Percentiles rank a stretch among this genome's conserved stretches.
These are phyloP conservation scores for Gaultheria prostrata DNA, from an alignment of 148 eudicot species.

Conservation along the genomic window DNA sequence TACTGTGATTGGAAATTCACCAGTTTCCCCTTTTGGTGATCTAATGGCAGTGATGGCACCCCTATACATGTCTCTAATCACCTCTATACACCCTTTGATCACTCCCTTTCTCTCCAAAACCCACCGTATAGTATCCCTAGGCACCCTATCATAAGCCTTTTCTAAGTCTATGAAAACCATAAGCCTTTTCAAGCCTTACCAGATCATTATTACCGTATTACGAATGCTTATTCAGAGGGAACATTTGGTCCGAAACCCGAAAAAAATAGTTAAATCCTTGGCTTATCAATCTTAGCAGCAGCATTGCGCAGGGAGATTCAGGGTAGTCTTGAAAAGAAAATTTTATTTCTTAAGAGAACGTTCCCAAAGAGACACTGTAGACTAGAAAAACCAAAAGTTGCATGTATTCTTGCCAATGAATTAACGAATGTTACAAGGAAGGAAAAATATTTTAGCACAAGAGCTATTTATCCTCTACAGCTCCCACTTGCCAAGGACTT, in stretches of 20 bases:
- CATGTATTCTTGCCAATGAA: neutral
- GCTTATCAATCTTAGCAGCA: slow-evolving; percentile 4
- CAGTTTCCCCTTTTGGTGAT: too few species aligned
- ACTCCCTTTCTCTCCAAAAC: too few species aligned
- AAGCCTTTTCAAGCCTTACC: neutral
- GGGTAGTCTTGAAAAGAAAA: neutral
- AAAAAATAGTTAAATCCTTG: neutral
- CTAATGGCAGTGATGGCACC: too few species aligned
- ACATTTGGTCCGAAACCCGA: neutral
- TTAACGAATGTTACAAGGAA: neutral
- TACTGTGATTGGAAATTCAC: too few species aligned
- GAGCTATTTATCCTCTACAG: neutral
- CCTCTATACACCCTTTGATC: too few species aligned
- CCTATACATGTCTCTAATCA: too few species aligned
- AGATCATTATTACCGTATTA: neutral
- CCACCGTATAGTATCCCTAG: too few species aligned
- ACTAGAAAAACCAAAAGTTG: neutral
- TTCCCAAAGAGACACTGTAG: neutral
- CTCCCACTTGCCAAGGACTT: slow-evolving; percentile 25
- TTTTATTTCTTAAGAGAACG: neutral
- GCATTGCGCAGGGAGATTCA: neutral
- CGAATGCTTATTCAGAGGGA: neutral
- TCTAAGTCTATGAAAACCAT: too few species aligned
- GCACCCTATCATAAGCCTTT: too few species aligned
- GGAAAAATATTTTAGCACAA: neutral